Conservation (phyloP, 1,284 basidiomycete species). For the Ganoderma lucidum region DNA sequence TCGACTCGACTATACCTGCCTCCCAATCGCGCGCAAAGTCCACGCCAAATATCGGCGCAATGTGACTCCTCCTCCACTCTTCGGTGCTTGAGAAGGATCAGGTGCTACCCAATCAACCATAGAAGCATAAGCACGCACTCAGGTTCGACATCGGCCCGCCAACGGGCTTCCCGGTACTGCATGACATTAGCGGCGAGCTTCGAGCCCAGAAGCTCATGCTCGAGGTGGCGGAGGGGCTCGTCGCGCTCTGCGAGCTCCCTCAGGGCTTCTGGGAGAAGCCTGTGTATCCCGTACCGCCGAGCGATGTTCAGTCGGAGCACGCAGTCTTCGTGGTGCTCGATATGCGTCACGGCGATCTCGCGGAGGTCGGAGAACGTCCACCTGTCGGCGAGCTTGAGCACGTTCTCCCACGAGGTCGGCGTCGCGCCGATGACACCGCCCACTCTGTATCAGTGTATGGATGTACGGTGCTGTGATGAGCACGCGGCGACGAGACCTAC, state of each 20-base stretch:
- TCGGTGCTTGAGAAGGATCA: background rate
- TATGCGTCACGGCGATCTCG: background rate
- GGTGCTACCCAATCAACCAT: background rate
- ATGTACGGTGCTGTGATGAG: background rate
- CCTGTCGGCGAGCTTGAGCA: background rate
- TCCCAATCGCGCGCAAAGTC: conserved; percentile 2
- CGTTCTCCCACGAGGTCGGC: background rate
- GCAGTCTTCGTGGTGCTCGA: background rate
- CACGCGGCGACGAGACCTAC: background rate
- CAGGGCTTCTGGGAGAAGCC: background rate
- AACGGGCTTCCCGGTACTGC: background rate
- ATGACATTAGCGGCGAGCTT: background rate
- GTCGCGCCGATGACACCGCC: background rate
- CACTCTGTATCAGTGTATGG: background rate
- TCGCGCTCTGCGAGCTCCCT: background rate
- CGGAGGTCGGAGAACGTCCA: background rate
- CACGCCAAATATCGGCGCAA: background rate
- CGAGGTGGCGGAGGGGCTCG: background rate
- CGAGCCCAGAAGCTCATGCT: background rate
- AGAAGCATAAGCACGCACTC: background rate
- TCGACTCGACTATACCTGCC: background rate
- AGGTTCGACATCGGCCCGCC: background rate
- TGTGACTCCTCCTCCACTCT: background rate
- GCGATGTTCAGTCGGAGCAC: background rate
- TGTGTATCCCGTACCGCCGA: background rate